phyloP scores from a whole-genome alignment of 1,284 basidiomycete species.

The Melampsora larici-populina region DNA sequence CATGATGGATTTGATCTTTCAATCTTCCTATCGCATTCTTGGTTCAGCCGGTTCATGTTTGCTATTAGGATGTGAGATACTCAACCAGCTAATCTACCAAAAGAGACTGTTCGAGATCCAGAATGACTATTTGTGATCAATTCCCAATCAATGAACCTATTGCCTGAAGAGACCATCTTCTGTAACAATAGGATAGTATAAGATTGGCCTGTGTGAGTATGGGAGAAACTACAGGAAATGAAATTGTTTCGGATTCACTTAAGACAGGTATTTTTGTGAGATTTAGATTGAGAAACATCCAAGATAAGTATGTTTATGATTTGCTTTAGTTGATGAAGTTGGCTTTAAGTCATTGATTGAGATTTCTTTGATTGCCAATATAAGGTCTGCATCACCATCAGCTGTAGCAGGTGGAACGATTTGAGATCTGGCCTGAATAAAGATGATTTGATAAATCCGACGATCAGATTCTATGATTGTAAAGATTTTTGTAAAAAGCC shows the following conservation, averaged over 20 bases:
- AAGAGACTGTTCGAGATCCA: conserved; percentile 61
- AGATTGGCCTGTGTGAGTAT: conserved; percentile 74
- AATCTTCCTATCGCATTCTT: conserved; percentile 62
- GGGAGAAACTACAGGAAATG: conserved; percentile 71
- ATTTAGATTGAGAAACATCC: conserved; percentile 15
- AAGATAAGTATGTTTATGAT: conserved; percentile 34
- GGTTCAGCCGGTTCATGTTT: conserved; percentile 56
- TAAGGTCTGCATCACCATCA: conserved; percentile 67
- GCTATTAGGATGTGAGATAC: conserved; percentile 68
- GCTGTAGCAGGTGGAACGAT: conserved; percentile 57
- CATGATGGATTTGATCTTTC: conserved; percentile 61
- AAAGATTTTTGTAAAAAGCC: no score
- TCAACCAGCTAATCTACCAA: conserved; percentile 67
- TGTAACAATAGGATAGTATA: conserved; percentile 77
- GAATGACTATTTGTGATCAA: conserved; percentile 62
- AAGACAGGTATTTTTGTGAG: no score
- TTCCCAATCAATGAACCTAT: conserved; percentile 73
- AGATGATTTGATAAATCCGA: background rate
- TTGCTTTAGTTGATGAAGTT: conserved; percentile 42
- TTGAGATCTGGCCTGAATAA: conserved; percentile 68
- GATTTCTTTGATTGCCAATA: no score
- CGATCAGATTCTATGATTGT: conserved; percentile 10
- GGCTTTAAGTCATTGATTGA: conserved; percentile 62
- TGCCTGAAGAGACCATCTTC: conserved; percentile 58
- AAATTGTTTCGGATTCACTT: background rate